These are phyloP conservation scores for Globisporangium paddicum DNA, from an alignment of 352 stramenopile species.

Conservation along the genomic window DNA sequence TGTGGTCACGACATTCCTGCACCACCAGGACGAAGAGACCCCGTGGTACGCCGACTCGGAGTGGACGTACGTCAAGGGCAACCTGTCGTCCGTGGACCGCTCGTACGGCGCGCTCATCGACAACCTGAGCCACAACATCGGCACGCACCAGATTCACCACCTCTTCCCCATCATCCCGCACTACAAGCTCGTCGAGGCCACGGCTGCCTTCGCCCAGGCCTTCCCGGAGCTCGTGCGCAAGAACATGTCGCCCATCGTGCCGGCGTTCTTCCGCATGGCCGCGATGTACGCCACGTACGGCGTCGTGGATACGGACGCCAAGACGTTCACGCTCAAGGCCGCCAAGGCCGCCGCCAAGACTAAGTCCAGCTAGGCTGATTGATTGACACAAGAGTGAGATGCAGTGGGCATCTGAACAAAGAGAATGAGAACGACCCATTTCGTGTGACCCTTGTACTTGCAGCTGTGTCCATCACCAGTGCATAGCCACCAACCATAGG, in stretches of 20 bases:
- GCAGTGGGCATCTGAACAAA: background rate
- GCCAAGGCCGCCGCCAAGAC: constrained; percentile 26
- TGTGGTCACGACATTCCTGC: constrained; percentile 81
- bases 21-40: constrained; percentile 82
- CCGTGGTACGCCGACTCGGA: constrained; percentile 81
- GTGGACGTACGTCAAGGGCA: constrained; percentile 84
- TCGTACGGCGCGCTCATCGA: constrained; percentile 75
- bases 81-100: constrained; percentile 77
- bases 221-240: constrained; percentile 75
- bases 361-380: constrained; percentile 11
- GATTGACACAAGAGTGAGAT: background rate
- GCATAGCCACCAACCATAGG: background rate
- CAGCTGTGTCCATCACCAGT: too few relatives aligned
- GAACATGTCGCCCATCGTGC: constrained; percentile 62
- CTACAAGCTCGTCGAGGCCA: constrained; percentile 75
- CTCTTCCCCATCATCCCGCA: constrained; percentile 86
- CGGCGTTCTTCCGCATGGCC: constrained; percentile 55
- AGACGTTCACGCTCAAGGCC: constrained; percentile 71
- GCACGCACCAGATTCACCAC: constrained; percentile 84
- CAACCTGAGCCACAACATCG: constrained; percentile 86
- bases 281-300: constrained; percentile 68
- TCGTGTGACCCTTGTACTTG: background rate
- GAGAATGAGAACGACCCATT: background rate
- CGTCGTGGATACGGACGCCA: constrained; percentile 54
- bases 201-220: constrained; percentile 49